Evolutionary conservation across 2,329 filamentous ascomycete species (phyloP), one percentile per base, ranked within the genome.

Genomic region (Dendryphion nanum): DNA sequence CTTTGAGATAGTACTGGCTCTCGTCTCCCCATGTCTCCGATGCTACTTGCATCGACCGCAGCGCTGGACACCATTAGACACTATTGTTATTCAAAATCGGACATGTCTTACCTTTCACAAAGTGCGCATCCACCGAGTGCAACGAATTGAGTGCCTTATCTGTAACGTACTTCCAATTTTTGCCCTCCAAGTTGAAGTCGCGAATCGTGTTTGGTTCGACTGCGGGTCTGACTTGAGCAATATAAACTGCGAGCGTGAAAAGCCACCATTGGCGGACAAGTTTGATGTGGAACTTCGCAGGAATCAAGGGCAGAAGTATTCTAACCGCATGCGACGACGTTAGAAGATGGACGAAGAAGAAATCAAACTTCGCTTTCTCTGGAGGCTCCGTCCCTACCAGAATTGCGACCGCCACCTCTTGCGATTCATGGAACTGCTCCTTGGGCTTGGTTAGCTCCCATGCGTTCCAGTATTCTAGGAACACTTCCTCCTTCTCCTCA

Each of bases 261-360:
- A 98, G 70, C 86, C 89, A 95, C 89, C 93, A 97, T 62, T 95
- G 83, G 26, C 86, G 76, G 6, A 97, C 74, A 4, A 98, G 70
- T 16, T 72, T 71, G 31, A 89, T 63, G 51, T 95, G 91, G 53
- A 83, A 84, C 54, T 81, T 79, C 12, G 75, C 66, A 0, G 89
- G 89, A 8, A 96, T 70, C 23, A 88, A 66, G 0, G 93, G 88
- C 3, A 98, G 72, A 4, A 98, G 67, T 17, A 95, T 80, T n/a
- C 93, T 79, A 10, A 95, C 79, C 1, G 93, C 91, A 61, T 98
- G 89, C 43, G 85, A 90, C 15, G 86, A 85, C 0, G 88, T 94
- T 20, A 98, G 74, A 6, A 93, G 64, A 58, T 95, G 89, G 4
- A 86, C 82, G 29, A 90, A 66, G 67, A 89, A 88, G 68, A 94